Percentiles rank a stretch among this genome's conserved stretches.
Conservation (phyloP, 441 rosid species). For the Hypseocharis bilobata region DNA sequence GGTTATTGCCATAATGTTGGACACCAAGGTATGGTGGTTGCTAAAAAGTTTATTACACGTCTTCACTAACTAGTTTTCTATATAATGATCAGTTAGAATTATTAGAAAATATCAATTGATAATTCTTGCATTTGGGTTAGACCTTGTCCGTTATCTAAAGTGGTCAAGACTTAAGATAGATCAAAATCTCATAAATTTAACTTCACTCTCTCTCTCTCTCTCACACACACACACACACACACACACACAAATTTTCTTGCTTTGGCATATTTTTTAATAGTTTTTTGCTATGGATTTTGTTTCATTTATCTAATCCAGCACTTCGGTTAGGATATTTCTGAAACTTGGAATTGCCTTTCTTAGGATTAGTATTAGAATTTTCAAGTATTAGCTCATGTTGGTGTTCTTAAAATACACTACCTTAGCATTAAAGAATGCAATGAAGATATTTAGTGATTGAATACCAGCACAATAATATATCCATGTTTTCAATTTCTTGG, state of each 20-base stretch:
- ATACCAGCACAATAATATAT: background rate
- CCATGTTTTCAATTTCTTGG: background rate
- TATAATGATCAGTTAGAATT: background rate
- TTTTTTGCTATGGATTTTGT: background rate
- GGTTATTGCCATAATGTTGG: slow-evolving; percentile 80
- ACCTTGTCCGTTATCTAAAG: no score
- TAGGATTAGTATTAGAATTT: background rate
- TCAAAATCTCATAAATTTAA: no score
- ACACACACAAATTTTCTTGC: no score
- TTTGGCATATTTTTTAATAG: background rate
- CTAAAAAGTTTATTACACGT: background rate
- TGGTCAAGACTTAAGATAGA: no score
- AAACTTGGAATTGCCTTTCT: background rate
- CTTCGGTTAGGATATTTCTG: background rate
- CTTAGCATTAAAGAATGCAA: background rate
- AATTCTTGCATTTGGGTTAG: no score
- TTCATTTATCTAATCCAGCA: background rate
- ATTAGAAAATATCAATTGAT: no score
- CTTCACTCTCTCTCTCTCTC: background rate
- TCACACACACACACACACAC: no score
- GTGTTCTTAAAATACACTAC: background rate
- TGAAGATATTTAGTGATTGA: background rate
- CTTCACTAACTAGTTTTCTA: slow-evolving; percentile 3
- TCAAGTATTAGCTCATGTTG: background rate
- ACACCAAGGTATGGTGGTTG: slow-evolving; percentile 57